Percentiles rank a stretch among this genome's conserved stretches.
Conservation (phyloP, 192 early-diverging fungal species). For the Backusella tuberculispora region DNA sequence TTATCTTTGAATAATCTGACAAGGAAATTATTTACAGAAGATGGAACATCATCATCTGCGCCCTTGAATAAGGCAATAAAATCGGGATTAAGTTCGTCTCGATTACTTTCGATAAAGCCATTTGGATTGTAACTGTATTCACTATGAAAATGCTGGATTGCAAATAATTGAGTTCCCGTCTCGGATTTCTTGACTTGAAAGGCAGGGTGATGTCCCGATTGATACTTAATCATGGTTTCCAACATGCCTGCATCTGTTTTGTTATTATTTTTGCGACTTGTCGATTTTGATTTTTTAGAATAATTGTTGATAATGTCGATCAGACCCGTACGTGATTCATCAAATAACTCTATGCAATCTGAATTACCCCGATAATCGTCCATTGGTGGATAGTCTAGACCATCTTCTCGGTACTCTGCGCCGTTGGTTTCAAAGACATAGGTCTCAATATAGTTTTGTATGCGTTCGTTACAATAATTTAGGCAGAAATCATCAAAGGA, state of each 20-base stretch:
- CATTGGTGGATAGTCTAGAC: constrained; percentile 49
- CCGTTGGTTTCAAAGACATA: constrained; percentile 72
- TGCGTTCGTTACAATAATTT: constrained; percentile 78
- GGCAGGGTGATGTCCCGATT: constrained; percentile 49
- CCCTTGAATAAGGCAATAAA: constrained; percentile 86
- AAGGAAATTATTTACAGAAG: constrained; percentile 73
- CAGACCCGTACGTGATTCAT: constrained; percentile 67
- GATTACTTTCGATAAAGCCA: constrained; percentile 75
- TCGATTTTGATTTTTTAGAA: constrained; percentile 42
- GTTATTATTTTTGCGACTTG: constrained; percentile 48
- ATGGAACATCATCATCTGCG: constrained; percentile 47
- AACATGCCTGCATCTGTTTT: constrained; percentile 58
- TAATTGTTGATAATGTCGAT: constrained; percentile 63
- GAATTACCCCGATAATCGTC: constrained; percentile 56
- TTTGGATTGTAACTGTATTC: constrained; percentile 65
- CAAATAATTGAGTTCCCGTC: constrained; percentile 60
- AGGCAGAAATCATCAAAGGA: constrained; percentile 69
- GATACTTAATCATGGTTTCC: constrained; percentile 57
- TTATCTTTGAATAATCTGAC: constrained; percentile 74
- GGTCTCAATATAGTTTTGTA: constrained; percentile 75
- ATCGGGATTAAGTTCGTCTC: constrained; percentile 78
- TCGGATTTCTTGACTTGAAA: constrained; percentile 40
- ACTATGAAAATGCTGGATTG: constrained; percentile 79
- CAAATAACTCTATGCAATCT: constrained; percentile 72
- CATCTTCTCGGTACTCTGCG: constrained; percentile 64